Conservation (phyloP, 208 protist species). For the Leishmania lainsoni region DNA sequence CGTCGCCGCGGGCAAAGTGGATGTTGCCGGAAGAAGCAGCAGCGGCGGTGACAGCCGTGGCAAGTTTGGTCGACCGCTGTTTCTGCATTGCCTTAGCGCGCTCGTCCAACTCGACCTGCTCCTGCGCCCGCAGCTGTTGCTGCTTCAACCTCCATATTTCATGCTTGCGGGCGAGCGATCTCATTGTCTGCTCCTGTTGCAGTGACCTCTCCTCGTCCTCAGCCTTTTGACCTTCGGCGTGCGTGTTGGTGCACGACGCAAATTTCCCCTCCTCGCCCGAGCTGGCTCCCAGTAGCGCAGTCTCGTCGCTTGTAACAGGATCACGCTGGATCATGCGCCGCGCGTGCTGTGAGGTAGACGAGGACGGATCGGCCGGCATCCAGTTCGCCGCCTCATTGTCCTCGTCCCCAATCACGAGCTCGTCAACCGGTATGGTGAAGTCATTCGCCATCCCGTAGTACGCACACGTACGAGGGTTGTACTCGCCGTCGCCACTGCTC, state of each 20-base stretch:
- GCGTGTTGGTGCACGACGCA: slow-evolving; percentile 4
- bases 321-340: slow-evolving; percentile 26
- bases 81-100: slow-evolving; percentile 26
- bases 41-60: neutral
- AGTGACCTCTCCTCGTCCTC: slow-evolving; percentile 6
- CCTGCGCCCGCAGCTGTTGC: slow-evolving; percentile 49
- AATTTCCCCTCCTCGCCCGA: slow-evolving; percentile 18
- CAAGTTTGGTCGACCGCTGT: neutral
- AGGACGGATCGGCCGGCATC: slow-evolving; percentile 28
- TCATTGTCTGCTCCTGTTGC: slow-evolving; percentile 29
- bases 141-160: slow-evolving; percentile 84
- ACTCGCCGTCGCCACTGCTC: neutral
- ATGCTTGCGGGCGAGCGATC: slow-evolving; percentile 65
- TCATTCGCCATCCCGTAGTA: neutral
- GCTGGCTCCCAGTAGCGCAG: slow-evolving; percentile 17
- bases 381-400: slow-evolving; percentile 44
- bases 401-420: slow-evolving; percentile 75
- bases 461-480: neutral
- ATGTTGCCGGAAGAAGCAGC: neutral
- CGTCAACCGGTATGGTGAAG: slow-evolving; percentile 33
- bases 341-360: slow-evolving; percentile 23
- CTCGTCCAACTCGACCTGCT: slow-evolving; percentile 31
- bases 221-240: slow-evolving; percentile 3
- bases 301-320: slow-evolving; percentile 24
- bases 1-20: neutral